Percentiles rank a stretch among this genome's conserved stretches.
Conservation (phyloP, 2,329 filamentous ascomycete species). For the Fusarium udum region DNA sequence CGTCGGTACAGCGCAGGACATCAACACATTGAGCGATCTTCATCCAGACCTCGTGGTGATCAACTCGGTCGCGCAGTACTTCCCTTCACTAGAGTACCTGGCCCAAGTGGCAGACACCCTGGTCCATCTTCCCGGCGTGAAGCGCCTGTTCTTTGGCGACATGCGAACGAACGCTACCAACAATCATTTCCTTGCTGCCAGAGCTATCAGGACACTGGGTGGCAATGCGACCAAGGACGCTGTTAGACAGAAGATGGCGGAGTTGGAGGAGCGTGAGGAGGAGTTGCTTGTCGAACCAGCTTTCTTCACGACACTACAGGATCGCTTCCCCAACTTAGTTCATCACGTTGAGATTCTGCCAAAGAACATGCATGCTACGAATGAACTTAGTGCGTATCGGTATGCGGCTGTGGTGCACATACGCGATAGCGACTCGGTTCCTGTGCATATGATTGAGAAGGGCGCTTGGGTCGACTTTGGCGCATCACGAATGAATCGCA, state of each 20-base stretch:
- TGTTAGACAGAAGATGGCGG: constrained; percentile 11
- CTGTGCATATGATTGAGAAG: not conserved
- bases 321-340: not conserved
- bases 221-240: not conserved
- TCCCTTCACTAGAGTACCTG: constrained; percentile 43
- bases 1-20: constrained; percentile 36
- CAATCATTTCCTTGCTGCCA: constrained; percentile 23
- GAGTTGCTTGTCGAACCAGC: constrained; percentile 41
- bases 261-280: constrained; percentile 19
- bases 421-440: rapidly evolving
- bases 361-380: not conserved
- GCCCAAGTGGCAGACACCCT: constrained; percentile 24
- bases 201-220: constrained; percentile 1
- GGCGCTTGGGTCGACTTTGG: not conserved
- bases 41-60: constrained; percentile 35
- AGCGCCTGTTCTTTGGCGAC: constrained; percentile 37
- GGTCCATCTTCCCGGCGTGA: not conserved
- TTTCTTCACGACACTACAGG: constrained; percentile 35
- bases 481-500: not conserved
- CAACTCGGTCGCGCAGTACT: constrained; percentile 45
- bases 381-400: not conserved
- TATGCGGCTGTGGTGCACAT: not conserved
- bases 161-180: constrained; percentile 33
- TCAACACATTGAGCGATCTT: not conserved
- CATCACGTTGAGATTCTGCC: not conserved